These are phyloP conservation scores for Cadophora sp. DNA, from an alignment of 2,329 filamentous ascomycete species.

Conservation along the genomic window DNA sequence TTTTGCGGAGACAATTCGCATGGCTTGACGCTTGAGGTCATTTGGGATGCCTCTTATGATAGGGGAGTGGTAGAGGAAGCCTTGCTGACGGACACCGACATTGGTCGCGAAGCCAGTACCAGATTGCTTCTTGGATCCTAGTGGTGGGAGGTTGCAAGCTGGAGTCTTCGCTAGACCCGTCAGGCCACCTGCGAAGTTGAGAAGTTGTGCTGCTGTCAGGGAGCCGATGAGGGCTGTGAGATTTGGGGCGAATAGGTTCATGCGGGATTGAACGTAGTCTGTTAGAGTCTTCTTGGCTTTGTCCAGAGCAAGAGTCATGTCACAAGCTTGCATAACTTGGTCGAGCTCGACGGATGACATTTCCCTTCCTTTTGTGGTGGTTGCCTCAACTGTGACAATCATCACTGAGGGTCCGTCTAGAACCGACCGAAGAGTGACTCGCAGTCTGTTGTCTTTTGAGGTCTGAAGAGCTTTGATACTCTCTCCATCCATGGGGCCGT, in stretches of 20 bases:
- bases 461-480: slow-evolving; percentile 82
- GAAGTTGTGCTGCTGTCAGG: slow-evolving; percentile 91
- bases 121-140: slow-evolving; percentile 87
- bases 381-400: slow-evolving; percentile 95
- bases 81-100: slow-evolving; percentile 87
- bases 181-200: slow-evolving; percentile 91
- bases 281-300: slow-evolving; percentile 85
- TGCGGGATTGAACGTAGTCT: slow-evolving; percentile 94
- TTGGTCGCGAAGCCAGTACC: slow-evolving; percentile 88
- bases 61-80: slow-evolving; percentile 90
- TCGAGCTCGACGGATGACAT: slow-evolving; percentile 79
- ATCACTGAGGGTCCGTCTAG: slow-evolving; percentile 90
- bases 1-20: slow-evolving; percentile 94
- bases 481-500: slow-evolving; percentile 82
- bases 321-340: slow-evolving; percentile 77
- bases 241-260: slow-evolving; percentile 96
- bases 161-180: slow-evolving; percentile 90
- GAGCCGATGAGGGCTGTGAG: slow-evolving; percentile 90
- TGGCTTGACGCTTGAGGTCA: slow-evolving; percentile 90
- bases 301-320: slow-evolving; percentile 88
- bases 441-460: slow-evolving; percentile 79
- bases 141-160: slow-evolving; percentile 88
- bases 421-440: slow-evolving; percentile 77
- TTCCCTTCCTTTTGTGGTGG: slow-evolving; percentile 82
- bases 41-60: slow-evolving; percentile 85